phyloP scores from a whole-genome alignment of 495 filamentous ascomycete genomes.

The Bathelium albidoporum region DNA sequence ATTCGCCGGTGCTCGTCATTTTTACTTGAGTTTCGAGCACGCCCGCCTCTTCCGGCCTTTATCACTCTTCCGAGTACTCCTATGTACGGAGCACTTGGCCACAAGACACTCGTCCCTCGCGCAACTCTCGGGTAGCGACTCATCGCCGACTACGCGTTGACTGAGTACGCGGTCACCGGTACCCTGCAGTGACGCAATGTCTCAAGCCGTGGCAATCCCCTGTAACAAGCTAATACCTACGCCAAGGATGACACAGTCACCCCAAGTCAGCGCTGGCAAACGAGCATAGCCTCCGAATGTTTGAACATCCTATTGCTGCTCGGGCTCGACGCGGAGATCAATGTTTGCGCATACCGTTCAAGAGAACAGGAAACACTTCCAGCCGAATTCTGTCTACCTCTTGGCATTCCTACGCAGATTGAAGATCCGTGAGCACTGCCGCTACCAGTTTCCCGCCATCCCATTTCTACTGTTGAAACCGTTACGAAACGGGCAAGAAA shows the following conservation, averaged over 20 bases:
- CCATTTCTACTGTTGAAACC: neutral
- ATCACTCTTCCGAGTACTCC: too few species aligned
- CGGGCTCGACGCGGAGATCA: neutral
- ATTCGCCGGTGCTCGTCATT: too few species aligned
- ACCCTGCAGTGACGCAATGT: neutral
- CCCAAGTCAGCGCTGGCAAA: neutral
- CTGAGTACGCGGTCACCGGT: neutral
- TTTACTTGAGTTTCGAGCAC: too few species aligned
- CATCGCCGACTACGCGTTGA: neutral
- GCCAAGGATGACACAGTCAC: neutral
- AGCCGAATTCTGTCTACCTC: neutral
- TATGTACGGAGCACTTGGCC: too few species aligned
- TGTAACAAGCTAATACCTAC: neutral
- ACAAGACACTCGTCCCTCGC: neutral
- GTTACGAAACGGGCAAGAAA: neutral
- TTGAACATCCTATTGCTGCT: neutral
- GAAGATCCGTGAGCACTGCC: neutral
- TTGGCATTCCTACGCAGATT: neutral
- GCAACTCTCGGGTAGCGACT: neutral
- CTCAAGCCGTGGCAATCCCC: neutral
- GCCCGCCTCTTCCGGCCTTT: too few species aligned
- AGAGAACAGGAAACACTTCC: neutral
- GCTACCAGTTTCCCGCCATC: neutral
- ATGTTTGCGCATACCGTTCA: neutral
- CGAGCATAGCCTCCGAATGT: neutral